Percentiles rank a stretch among this genome's conserved stretches.
Evolutionary conservation across 106 monocot genomes (phyloP).

Genomic region (Hemerocallis citrina): DNA sequence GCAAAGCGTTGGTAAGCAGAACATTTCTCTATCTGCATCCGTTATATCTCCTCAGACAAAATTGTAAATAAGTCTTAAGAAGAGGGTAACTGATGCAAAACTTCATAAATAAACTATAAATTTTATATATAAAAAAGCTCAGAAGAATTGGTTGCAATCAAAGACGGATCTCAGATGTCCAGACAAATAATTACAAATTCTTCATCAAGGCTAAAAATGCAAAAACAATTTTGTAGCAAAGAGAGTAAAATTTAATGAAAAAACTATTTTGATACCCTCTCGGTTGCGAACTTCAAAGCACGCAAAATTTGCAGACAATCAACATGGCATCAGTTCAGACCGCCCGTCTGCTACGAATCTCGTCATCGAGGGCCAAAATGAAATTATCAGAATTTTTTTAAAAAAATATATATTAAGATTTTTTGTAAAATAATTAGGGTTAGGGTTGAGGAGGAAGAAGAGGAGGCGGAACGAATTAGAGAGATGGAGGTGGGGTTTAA

Average conservation of each 20-base stretch:
- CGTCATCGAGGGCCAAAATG: not conserved
- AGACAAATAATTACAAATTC: constrained; percentile 6
- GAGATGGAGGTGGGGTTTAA: no score
- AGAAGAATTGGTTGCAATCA: not conserved
- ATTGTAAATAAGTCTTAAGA: not conserved
- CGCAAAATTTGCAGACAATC: not conserved
- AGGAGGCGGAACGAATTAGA: no score
- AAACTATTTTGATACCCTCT: constrained; percentile 1
- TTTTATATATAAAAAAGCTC: not conserved
- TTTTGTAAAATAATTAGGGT: no score
- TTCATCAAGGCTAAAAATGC: not conserved
- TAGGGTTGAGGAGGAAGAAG: no score
- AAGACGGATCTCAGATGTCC: constrained; percentile 4
- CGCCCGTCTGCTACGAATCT: not conserved
- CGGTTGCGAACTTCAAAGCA: constrained; percentile 2
- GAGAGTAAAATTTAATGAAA: not conserved
- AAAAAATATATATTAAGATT: no score
- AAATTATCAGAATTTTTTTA: no score
- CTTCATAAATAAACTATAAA: no score
- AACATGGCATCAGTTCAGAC: not conserved
- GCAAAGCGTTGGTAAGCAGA: constrained; percentile 25
- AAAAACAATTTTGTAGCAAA: not conserved
- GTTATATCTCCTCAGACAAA: constrained; percentile 12
- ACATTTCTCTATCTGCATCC: constrained; percentile 6
- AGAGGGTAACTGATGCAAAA: constrained; percentile 7